Evolutionary conservation across 2,329 filamentous ascomycete genomes (phyloP), one percentile per base, ranked within the genome.

Genomic region (Septoria linicola): DNA sequence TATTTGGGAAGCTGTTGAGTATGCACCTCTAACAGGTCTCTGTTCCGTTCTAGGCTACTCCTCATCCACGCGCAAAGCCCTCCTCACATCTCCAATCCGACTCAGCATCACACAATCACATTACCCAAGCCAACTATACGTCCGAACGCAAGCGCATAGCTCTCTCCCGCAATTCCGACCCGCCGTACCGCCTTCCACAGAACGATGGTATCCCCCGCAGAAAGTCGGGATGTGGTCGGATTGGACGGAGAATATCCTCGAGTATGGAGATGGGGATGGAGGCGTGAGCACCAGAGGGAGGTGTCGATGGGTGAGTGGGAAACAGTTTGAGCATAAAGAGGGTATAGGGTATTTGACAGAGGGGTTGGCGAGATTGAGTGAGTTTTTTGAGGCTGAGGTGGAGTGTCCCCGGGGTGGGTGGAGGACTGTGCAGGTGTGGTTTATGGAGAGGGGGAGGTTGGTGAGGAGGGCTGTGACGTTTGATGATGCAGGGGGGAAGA

Each of bases 401-500:
- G 52, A 54, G 40, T 50, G 51, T 47, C 11, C 32, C 32, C 41
- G 30, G 10, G 39, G 35, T 41, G 50, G 44, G 19, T 40, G 41
- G 50, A 30, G 32, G 46, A 49, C 35, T 32, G 31, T 41, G 25
- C 54, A 60, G 47, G 44, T 60, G 27, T 60, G 56, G 56, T 49
- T 53, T 31, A 39, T 60, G 32, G 56, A 59, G 30, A 34, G 49
- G n/a, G 54, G 40, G 11, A 52, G 47, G 41, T 44, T 60, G 25
- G 49, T 60, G 11, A 59, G 52, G 52, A 56, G 58, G 52, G 48
- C 54, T 21, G 43, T 60, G n/a, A 59, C 52, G 2, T 51, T 47
- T 20, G 54, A 47, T 30, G 14, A 36, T 11, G 11, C 6, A 10
- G 31, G 27, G 21, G 11, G 17, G 11, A 25, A 25, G 17, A 20